These are phyloP conservation scores for Pichia cabralensis DNA, from an alignment of 805 yeast genomes.

Conservation along the genomic window DNA sequence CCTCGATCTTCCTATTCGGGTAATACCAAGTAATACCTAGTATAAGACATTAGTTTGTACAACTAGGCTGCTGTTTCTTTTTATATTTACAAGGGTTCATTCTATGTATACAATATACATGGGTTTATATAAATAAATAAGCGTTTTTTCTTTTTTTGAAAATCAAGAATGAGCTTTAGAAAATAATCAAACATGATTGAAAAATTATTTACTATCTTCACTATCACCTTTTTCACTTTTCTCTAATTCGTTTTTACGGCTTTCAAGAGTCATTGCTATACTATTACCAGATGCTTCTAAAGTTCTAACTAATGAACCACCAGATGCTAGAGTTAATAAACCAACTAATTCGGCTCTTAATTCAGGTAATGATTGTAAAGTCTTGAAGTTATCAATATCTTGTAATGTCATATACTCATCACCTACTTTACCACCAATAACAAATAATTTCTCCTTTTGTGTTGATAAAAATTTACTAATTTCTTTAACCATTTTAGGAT, in stretches of 20 bases:
- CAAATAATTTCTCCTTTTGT: slow-evolving; percentile 62
- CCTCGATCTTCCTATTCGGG: too few relatives aligned
- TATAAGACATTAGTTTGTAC: too few relatives aligned
- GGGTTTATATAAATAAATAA: too few relatives aligned
- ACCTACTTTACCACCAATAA: slow-evolving; percentile 82
- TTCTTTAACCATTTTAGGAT: slow-evolving; percentile 58
- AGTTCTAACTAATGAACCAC: slow-evolving; percentile 81
- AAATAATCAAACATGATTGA: too few relatives aligned
- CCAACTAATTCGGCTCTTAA: slow-evolving; percentile 80
- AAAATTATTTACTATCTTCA: too few relatives aligned
- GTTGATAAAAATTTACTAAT: slow-evolving; percentile 52
- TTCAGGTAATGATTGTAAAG: slow-evolving; percentile 59
- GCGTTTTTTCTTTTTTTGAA: too few relatives aligned
- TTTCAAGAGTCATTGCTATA: slow-evolving; percentile 67
- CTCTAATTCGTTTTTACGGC: slow-evolving; percentile 33
- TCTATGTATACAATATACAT: too few relatives aligned
- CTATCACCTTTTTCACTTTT: slow-evolving; percentile 3
- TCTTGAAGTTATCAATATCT: slow-evolving; percentile 54
- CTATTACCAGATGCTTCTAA: slow-evolving; percentile 58
- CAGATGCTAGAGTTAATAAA: slow-evolving; percentile 72
- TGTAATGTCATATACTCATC: slow-evolving; percentile 40
- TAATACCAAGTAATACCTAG: too few relatives aligned
- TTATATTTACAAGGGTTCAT: too few relatives aligned
- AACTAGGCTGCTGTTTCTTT: too few relatives aligned
- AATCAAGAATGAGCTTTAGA: too few relatives aligned